Base-by-base conservation (phyloP, 2,329 filamentous ascomycete genomes). In the Sordariomycetes sp. region DNA sequence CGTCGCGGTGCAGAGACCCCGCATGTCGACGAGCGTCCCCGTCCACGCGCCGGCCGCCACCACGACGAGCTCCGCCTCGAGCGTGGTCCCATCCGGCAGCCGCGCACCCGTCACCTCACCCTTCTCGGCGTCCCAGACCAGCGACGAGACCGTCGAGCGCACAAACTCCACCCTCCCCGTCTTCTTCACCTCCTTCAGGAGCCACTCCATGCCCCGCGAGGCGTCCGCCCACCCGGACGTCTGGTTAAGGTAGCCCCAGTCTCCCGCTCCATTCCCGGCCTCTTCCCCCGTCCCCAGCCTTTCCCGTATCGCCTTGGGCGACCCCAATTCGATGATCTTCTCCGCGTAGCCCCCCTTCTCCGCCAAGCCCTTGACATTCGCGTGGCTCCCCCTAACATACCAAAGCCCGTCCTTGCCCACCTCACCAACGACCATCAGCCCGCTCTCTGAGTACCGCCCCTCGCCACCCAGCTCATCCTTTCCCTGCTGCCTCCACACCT, bases 11-110 rank as follows among this genome's bases (percentile, higher is more conserved):
- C 84, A 85, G 52, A 87, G 81, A 28, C 89, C 89, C 53, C 84
- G 76, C 1, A 96, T 74, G 68, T 96, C 87, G 58, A 96, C 72
- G 24, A 96, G 76, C 1, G 80, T 78, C 2, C 85, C 81, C 2
- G 88, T 89, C 91, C 92, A 97, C 4, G 92, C 90, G 17, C 92
- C 92, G 0, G 90, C 84, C 0, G 92, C 90, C 2, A 95, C 77
- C 57, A 96, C 76, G 36, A 88, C 85, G 8, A 95, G 76, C 59
- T 89, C 87, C 1, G 87, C 88, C 3, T 70, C 72, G 7, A 89
- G 61, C 10, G 66, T 71, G 7, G 68, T 68, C 1, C 76, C 77
- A 60, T 79, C 71, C 1, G 65, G 64, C 12, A 87, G 70, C n/a
- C 71, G 70, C 5, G 78, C 84, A 15, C 84, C 85, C 1, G 72